These are phyloP conservation scores for Malus fusca DNA, from an alignment of 306 rosid genomes.

Conservation along the genomic window DNA sequence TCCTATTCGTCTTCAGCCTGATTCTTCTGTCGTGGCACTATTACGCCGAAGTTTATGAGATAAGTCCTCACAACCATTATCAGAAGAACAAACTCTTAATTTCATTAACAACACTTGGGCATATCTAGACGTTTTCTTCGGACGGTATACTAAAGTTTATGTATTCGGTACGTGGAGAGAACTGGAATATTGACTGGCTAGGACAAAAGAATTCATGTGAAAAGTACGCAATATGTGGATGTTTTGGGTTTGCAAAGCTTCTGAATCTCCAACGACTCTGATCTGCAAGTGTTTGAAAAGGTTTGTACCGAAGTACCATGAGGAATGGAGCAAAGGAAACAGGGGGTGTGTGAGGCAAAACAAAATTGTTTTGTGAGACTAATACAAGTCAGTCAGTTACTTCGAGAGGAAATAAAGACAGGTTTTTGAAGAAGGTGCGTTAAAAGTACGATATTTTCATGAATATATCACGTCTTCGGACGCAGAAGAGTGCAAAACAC, in stretches of 20 bases:
- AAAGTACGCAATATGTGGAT: constrained; percentile 1
- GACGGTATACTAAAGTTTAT: constrained; percentile 3
- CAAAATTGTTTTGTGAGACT: background rate
- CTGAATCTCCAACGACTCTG: background rate
- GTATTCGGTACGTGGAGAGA: background rate
- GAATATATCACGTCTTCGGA: background rate
- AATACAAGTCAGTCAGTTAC: background rate
- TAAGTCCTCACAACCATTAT: constrained; percentile 8
- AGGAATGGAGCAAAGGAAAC: constrained; percentile 7
- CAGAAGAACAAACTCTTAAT: background rate
- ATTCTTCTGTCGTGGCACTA: background rate
- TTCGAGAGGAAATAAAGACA: background rate
- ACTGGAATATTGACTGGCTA: background rate
- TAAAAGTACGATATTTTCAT: constrained; percentile 13
- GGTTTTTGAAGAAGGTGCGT: background rate
- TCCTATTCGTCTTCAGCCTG: background rate
- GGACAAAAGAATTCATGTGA: background rate
- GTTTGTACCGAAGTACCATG: background rate
- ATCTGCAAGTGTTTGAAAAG: constrained; percentile 14
- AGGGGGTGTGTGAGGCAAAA: constrained; percentile 9
- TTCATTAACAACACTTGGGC: background rate
- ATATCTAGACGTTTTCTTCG: constrained; percentile 3
- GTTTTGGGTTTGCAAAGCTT: constrained; percentile 1
- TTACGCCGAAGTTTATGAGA: constrained; percentile 4
- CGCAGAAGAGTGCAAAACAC: background rate